phyloP scores from a whole-genome alignment of 140 eudicot species.

The Bidens hawaiensis region DNA sequence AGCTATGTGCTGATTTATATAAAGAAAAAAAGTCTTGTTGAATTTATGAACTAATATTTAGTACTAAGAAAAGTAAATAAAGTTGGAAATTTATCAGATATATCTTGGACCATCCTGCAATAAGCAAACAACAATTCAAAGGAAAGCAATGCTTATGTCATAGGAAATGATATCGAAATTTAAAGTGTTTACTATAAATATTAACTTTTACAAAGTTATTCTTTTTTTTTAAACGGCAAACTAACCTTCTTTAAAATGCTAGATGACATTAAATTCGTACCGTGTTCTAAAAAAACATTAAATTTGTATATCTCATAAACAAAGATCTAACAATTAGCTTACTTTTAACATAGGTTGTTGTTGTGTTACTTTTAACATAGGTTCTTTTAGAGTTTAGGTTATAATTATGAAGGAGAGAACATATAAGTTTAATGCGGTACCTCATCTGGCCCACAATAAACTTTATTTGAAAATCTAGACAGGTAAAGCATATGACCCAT shows the following conservation, averaged over 20 bases:
- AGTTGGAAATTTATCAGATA: too few relatives aligned
- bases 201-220: neutral
- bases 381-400: neutral
- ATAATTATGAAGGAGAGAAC: neutral
- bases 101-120: too few relatives aligned
- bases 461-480: neutral
- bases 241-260: too few relatives aligned
- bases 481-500: conserved; percentile 1
- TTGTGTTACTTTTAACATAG: neutral
- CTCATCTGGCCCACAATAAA: neutral
- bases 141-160: neutral
- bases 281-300: too few relatives aligned
- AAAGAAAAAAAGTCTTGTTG: too few relatives aligned
- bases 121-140: too few relatives aligned
- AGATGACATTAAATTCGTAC: too few relatives aligned
- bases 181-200: neutral
- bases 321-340: neutral
- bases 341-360: neutral
- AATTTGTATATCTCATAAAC: too few relatives aligned
- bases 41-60: too few relatives aligned
- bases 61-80: too few relatives aligned
- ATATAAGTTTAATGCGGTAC: neutral
- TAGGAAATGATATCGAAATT: neutral
- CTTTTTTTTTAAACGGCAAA: too few relatives aligned
- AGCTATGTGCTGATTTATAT: too few relatives aligned